These are phyloP conservation scores for Penicillium samsonianum DNA, from an alignment of 495 filamentous ascomycete genomes.

Conservation along the genomic window DNA sequence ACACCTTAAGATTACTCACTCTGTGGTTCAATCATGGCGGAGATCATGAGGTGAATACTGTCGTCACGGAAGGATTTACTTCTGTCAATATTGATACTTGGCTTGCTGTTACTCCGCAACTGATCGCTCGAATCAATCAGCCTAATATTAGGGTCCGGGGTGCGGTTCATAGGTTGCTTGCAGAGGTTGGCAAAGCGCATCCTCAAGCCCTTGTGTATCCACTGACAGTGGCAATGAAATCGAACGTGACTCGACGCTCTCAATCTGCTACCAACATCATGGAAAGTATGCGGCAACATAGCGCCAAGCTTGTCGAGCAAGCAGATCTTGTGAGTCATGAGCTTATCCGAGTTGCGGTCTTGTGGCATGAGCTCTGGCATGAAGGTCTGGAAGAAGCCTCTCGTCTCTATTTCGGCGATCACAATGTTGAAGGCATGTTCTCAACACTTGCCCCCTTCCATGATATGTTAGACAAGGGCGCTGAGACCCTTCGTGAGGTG, in stretches of 20 bases:
- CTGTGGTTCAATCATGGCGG: slow-evolving; percentile 96
- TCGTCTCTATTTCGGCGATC: slow-evolving; percentile 87
- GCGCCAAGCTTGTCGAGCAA: slow-evolving; percentile 89
- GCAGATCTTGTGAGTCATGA: slow-evolving; percentile 92
- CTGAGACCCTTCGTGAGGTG: slow-evolving; percentile 90
- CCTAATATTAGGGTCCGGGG: slow-evolving; percentile 81
- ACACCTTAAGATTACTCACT: slow-evolving; percentile 88
- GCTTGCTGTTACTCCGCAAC: slow-evolving; percentile 95
- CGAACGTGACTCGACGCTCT: slow-evolving; percentile 73
- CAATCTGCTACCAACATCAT: slow-evolving; percentile 88
- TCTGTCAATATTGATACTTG: slow-evolving; percentile 95
- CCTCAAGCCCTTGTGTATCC: slow-evolving; percentile 99
- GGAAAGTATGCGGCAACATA: slow-evolving; percentile 97
- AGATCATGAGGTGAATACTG: slow-evolving; percentile 78
- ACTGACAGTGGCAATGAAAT: slow-evolving; percentile 98
- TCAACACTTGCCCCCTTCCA: slow-evolving; percentile 85
- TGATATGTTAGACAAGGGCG: slow-evolving; percentile 83
- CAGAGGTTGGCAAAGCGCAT: slow-evolving; percentile 89
- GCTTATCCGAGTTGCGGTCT: slow-evolving; percentile 90
- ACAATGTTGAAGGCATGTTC: slow-evolving; percentile 97
- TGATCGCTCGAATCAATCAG: slow-evolving; percentile 97
- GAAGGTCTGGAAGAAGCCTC: slow-evolving; percentile 98
- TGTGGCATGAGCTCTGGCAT: slow-evolving; percentile 99
- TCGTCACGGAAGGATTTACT: slow-evolving; percentile 85
- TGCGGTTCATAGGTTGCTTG: slow-evolving; percentile 85